Evolutionary conservation across 2,329 filamentous ascomycete species (phyloP), one percentile per base, ranked within the genome.

Genomic region (Mycosphaerella sp.): DNA sequence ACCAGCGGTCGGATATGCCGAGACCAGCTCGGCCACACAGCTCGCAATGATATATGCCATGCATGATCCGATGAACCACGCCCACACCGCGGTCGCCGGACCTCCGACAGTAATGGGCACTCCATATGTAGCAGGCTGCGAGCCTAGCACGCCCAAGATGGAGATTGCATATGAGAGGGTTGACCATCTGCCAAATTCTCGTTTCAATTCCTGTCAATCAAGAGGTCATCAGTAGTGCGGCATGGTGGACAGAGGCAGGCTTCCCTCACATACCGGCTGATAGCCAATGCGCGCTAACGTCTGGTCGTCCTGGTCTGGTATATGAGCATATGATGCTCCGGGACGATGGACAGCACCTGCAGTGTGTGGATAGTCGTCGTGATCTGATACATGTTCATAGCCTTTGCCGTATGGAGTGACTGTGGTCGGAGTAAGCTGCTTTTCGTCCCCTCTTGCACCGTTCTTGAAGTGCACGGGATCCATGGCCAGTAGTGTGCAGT

Each of bases 111-210:
- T 72, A 57, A 85, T 72, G 1, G 82, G 82, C 38, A 74, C 76
- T 9, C 79, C 79, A 62, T 83, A 82, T 1, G 81, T 84, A 17
- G 82, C 81, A 29, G 82, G 82, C 0, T 84, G 81, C 0, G 81
- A 84, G n/a, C 82, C 82, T 1, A 85, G 67, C 2, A 85, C 80
- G 31, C 82, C 82, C 5, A 84, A 70, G 57, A 85, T 82, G 9
- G 81, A 84, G 56, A 85, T 82, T 26, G 82, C 82, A 68, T 84
- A 85, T 3, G 81, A 84, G 3, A 84, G 73, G 2, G 81, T 84
- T 3, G 81, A 84, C 80, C 80, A 84, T 75, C 80, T 81, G 38
- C 78, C 83, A 64, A 85, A 85, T 61, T 85, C 80, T 51, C 82
- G 75, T 61, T 74, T 74, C 26, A 85, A 65, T 66, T 84, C 81